These are phyloP conservation scores for Sugiyamaella valdiviana DNA, from an alignment of 805 yeast species.

Conservation along the genomic window DNA sequence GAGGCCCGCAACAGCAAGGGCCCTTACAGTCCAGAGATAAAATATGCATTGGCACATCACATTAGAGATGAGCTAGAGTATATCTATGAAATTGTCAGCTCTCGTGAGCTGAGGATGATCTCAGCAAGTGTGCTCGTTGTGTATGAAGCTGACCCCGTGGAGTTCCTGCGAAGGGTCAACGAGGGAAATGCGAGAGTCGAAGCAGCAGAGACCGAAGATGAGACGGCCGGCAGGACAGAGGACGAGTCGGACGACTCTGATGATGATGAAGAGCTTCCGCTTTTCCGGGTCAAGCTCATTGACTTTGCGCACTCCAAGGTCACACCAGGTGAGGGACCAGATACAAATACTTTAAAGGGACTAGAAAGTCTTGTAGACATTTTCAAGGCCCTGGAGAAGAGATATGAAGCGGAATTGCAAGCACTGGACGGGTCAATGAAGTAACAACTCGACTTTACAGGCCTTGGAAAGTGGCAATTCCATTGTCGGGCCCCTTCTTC, in stretches of 20 bases:
- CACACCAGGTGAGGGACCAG: conserved; percentile 59
- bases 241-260: conserved; percentile 19
- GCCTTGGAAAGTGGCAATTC: conserved; percentile 2
- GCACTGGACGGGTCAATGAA: background rate
- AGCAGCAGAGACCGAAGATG: conserved; percentile 27
- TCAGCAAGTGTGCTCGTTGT: conserved; percentile 70
- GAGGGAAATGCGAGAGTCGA: conserved; percentile 33
- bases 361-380: conserved; percentile 27
- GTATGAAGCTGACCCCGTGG: conserved; percentile 57
- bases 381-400: conserved; percentile 1
- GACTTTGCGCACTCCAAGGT: conserved; percentile 86
- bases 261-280: conserved; percentile 26
- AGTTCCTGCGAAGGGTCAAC: conserved; percentile 44
- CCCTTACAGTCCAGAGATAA: conserved; percentile 12
- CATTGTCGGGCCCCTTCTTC: conserved; percentile 4
- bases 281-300: conserved; percentile 62
- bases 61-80: conserved; percentile 57
- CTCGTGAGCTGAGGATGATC: conserved; percentile 55
- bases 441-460: background rate
- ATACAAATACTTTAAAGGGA: conserved; percentile 65
- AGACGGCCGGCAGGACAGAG: conserved; percentile 25
- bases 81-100: conserved; percentile 57
- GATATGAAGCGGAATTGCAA: background rate
- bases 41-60: conserved; percentile 32
- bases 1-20: background rate